These are phyloP conservation scores for Tephrocybe sp. DNA, from an alignment of 768 basidiomycete genomes.

Conservation along the genomic window DNA sequence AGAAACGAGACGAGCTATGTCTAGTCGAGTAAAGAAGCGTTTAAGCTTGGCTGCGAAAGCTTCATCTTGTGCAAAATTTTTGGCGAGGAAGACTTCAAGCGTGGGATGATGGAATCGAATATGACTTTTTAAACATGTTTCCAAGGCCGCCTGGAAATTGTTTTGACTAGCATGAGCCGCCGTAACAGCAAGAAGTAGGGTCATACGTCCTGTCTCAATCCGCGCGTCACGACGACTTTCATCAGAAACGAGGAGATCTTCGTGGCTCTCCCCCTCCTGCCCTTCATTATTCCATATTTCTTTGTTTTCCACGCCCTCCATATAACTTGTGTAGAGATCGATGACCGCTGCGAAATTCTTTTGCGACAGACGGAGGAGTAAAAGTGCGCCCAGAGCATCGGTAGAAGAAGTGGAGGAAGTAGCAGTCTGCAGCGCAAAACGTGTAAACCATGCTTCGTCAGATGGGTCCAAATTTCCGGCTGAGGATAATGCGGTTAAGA, in stretches of 20 bases:
- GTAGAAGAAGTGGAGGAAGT: conserved; percentile 32
- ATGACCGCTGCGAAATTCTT: conserved; percentile 42
- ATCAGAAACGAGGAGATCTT: conserved; percentile 11
- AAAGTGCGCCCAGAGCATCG: conserved; percentile 46
- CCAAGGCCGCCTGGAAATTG: conserved; percentile 57
- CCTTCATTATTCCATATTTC: conserved; percentile 21
- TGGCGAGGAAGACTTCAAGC: conserved; percentile 37
- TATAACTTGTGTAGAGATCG: conserved; percentile 41
- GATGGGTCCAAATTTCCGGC: conserved; percentile 23
- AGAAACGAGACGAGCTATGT: conserved; percentile 48
- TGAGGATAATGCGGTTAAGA: conserved; percentile 27
- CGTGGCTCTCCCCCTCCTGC: conserved; percentile 1
- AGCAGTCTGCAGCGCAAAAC: conserved; percentile 51
- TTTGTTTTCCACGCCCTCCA: conserved; percentile 21
- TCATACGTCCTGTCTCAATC: conserved; percentile 28
- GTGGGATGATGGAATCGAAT: conserved; percentile 33
- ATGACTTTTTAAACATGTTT: conserved; percentile 35
- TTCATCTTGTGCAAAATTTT: conserved; percentile 31
- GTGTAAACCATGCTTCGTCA: conserved; percentile 32
- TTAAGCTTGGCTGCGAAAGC: conserved; percentile 39
- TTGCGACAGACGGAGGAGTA: conserved; percentile 43
- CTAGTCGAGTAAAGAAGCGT: conserved; percentile 46
- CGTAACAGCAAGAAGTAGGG: conserved; percentile 50
- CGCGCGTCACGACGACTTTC: conserved; percentile 18
- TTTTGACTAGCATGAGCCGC: conserved; percentile 59